phyloP scores from a whole-genome alignment of 768 basidiomycete genomes.

The Suillus variegatus region DNA sequence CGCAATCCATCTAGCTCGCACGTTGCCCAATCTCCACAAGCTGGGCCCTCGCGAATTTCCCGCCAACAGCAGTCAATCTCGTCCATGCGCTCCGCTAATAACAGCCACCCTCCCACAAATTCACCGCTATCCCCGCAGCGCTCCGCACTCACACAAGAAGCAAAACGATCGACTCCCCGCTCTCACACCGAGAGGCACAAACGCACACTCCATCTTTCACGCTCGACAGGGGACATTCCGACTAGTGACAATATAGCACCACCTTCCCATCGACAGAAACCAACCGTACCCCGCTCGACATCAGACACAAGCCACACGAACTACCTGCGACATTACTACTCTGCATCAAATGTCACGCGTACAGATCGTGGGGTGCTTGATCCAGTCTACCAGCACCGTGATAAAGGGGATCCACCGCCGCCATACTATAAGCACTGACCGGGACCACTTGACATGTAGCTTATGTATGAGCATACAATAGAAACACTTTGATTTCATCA shows the following conservation, averaged over 20 bases:
- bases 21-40: background rate
- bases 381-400: slow-evolving; percentile 20
- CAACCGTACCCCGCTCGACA: background rate
- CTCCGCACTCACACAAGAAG: background rate
- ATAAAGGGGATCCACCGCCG: slow-evolving; percentile 26
- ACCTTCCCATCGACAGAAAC: background rate
- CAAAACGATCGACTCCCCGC: background rate
- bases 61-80: slow-evolving; percentile 10
- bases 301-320: slow-evolving; percentile 8
- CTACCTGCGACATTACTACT: slow-evolving; percentile 24
- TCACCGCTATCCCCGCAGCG: background rate
- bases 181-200: slow-evolving; percentile 16
- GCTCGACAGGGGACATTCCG: slow-evolving; percentile 26
- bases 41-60: background rate
- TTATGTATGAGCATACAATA: background rate
- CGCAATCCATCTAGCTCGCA: slow-evolving; percentile 1
- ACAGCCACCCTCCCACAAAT: background rate
- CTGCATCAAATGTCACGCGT: slow-evolving; percentile 16
- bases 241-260: background rate
- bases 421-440: slow-evolving; percentile 23
- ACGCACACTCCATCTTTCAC: slow-evolving; percentile 18
- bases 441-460: slow-evolving; percentile 1
- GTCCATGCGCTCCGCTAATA: background rate
- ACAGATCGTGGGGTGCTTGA: slow-evolving; percentile 1
- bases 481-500: background rate